Evolutionary conservation across 1,284 basidiomycete genomes (phyloP).

Genomic region (Apiotrichum veenhuisii): DNA sequence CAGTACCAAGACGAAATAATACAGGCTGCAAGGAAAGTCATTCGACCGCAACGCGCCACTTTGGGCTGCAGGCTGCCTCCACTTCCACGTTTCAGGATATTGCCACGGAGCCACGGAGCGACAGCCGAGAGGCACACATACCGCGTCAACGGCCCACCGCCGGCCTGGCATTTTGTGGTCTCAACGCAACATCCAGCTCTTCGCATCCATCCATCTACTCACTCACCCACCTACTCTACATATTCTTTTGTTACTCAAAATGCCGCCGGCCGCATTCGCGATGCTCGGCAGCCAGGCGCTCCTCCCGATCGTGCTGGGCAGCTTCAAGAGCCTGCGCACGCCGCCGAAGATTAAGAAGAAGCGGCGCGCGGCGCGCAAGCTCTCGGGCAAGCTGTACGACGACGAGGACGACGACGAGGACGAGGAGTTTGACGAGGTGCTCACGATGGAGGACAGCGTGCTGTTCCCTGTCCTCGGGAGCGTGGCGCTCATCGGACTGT

Average conservation of each 20-base stretch:
- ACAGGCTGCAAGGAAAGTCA: no score
- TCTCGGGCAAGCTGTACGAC: slow-evolving; percentile 22
- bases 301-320: slow-evolving; percentile 46
- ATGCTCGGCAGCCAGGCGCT: slow-evolving; percentile 43
- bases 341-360: slow-evolving; percentile 8
- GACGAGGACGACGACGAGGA: slow-evolving; percentile 33
- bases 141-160: no score
- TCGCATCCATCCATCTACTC: not conserved
- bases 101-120: not conserved
- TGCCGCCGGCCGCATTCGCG: slow-evolving; percentile 18
- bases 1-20: no score
- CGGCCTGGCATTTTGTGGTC: no score
- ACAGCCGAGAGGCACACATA: no score
- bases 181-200: no score
- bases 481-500: slow-evolving; percentile 40
- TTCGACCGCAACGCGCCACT: not conserved
- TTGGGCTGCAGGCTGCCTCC: not conserved
- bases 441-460: slow-evolving; percentile 43
- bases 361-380: not conserved
- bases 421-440: slow-evolving; percentile 37
- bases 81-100: not conserved
- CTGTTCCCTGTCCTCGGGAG: slow-evolving; percentile 46
- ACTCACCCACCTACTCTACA: not conserved
- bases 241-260: not conserved
- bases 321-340: slow-evolving; percentile 44